These are phyloP conservation scores for Teunomyces pallodes DNA, from an alignment of 805 yeast genomes.

Conservation along the genomic window DNA sequence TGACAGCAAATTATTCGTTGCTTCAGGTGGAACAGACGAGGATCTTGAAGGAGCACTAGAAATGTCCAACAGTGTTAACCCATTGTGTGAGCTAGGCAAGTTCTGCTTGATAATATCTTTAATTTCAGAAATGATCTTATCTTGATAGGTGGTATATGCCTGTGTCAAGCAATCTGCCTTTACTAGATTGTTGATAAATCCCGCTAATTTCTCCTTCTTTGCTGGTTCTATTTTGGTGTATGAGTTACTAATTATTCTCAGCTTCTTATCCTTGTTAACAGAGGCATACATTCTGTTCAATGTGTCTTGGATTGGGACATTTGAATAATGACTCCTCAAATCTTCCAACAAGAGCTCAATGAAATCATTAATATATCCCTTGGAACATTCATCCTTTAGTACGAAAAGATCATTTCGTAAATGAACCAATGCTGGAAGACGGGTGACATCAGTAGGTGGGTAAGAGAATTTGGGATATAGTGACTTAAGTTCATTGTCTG, in stretches of 20 bases:
- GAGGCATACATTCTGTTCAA: slow-evolving; percentile 45
- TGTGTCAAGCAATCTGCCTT: slow-evolving; percentile 59
- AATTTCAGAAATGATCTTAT: slow-evolving; percentile 63
- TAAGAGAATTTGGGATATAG: slow-evolving; percentile 22
- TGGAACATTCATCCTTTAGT: slow-evolving; percentile 65
- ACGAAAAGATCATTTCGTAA: slow-evolving; percentile 52
- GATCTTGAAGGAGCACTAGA: slow-evolving; percentile 28
- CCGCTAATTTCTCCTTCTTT: slow-evolving; percentile 43
- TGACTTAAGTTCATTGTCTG: slow-evolving; percentile 13
- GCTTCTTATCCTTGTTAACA: slow-evolving; percentile 23
- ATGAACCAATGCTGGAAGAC: slow-evolving; percentile 49
- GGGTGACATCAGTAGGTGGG: slow-evolving; percentile 40
- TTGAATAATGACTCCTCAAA: slow-evolving; percentile 54
- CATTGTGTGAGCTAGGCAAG: slow-evolving; percentile 46
- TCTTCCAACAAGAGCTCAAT: slow-evolving; percentile 57
- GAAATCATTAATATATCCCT: slow-evolving; percentile 60
- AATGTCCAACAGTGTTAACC: slow-evolving; percentile 16
- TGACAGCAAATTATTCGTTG: slow-evolving; percentile 4
- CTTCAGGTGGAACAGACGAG: slow-evolving; percentile 26
- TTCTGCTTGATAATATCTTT: slow-evolving; percentile 66
- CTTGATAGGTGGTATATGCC: slow-evolving; percentile 67
- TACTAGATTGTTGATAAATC: slow-evolving; percentile 53
- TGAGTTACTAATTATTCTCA: slow-evolving; percentile 25
- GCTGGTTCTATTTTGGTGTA: slow-evolving; percentile 35
- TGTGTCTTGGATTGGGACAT: slow-evolving; percentile 47